Conservation (phyloP, 163 green algal species). For the Smithsoniella earleae region DNA sequence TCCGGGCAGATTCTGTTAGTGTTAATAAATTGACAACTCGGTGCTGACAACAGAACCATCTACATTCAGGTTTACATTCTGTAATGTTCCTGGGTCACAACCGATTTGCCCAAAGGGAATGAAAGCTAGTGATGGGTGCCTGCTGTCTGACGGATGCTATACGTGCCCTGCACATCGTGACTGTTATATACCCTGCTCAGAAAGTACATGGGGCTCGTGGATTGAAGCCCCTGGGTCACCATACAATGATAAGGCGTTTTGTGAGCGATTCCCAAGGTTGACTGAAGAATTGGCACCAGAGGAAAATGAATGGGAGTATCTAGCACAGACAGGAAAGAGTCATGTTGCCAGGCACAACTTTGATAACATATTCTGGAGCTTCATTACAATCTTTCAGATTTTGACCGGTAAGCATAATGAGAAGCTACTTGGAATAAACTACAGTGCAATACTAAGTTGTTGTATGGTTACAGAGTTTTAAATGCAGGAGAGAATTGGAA, state of each 20-base stretch:
- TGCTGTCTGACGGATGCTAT: background rate
- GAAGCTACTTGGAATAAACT: too few relatives aligned
- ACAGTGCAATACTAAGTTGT: too few relatives aligned
- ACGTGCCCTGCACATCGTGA: slow-evolving; percentile 43
- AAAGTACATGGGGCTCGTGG: slow-evolving; percentile 31
- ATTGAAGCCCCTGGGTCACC: slow-evolving; percentile 32
- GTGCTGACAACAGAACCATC: background rate
- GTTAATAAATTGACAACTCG: slow-evolving; percentile 4
- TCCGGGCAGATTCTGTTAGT: background rate
- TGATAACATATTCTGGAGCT: slow-evolving; percentile 46
- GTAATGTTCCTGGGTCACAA: slow-evolving; percentile 20
- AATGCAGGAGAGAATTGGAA: slow-evolving; percentile 52
- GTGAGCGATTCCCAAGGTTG: slow-evolving; percentile 40
- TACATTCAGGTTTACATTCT: slow-evolving; percentile 31
- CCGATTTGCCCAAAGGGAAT: slow-evolving; percentile 40
- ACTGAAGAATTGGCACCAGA: background rate
- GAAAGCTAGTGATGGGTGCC: background rate
- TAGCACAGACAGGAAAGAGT: slow-evolving; percentile 38
- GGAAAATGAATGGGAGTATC: slow-evolving; percentile 20
- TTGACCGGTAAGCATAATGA: background rate
- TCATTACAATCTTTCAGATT: slow-evolving; percentile 52
- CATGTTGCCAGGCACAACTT: slow-evolving; percentile 44
- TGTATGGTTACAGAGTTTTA: too few relatives aligned
- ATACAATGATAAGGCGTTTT: slow-evolving; percentile 40
- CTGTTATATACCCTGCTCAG: slow-evolving; percentile 46